These are phyloP conservation scores for Leccinum sublutescens DNA, from an alignment of 768 basidiomycete species.

Conservation along the genomic window DNA sequence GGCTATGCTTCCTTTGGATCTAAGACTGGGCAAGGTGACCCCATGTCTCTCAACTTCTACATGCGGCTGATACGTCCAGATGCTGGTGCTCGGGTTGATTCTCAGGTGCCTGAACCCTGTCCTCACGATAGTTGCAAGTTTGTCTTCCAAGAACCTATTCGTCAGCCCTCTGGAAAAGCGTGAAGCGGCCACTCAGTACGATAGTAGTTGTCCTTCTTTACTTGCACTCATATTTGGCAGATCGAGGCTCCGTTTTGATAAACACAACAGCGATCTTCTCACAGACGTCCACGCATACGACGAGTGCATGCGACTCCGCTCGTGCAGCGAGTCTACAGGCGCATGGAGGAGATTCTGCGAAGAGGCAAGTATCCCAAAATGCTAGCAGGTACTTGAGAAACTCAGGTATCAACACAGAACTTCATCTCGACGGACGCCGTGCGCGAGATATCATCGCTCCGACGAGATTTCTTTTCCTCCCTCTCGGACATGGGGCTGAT, in stretches of 20 bases:
- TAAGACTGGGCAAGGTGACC: conserved; percentile 78
- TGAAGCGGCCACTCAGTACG: conserved; percentile 73
- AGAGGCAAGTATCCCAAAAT: conserved; percentile 40
- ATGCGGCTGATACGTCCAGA: conserved; percentile 62
- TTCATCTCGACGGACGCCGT: conserved; percentile 76
- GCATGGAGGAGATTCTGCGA: conserved; percentile 65
- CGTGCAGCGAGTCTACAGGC: conserved; percentile 47
- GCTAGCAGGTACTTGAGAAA: not conserved
- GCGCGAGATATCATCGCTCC: conserved; percentile 75
- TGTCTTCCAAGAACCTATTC: conserved; percentile 90
- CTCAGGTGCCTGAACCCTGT: conserved; percentile 83
- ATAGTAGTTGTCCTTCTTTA: not conserved
- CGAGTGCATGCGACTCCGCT: conserved; percentile 51
- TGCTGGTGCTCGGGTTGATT: conserved; percentile 82
- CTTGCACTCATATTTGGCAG: conserved; percentile 46
- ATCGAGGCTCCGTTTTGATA: conserved; percentile 67
- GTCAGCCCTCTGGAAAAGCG: conserved; percentile 77
- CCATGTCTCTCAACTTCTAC: not conserved
- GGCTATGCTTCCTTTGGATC: conserved; percentile 85
- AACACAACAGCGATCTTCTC: conserved; percentile 77
- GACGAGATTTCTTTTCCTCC: conserved; percentile 72
- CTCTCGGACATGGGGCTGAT: conserved; percentile 73
- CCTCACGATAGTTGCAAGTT: conserved; percentile 74
- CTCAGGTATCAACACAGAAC: conserved; percentile 46
- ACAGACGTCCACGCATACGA: conserved; percentile 80